These are phyloP conservation scores for Cornus florida DNA, from an alignment of 148 eudicot genomes.

Conservation along the genomic window DNA sequence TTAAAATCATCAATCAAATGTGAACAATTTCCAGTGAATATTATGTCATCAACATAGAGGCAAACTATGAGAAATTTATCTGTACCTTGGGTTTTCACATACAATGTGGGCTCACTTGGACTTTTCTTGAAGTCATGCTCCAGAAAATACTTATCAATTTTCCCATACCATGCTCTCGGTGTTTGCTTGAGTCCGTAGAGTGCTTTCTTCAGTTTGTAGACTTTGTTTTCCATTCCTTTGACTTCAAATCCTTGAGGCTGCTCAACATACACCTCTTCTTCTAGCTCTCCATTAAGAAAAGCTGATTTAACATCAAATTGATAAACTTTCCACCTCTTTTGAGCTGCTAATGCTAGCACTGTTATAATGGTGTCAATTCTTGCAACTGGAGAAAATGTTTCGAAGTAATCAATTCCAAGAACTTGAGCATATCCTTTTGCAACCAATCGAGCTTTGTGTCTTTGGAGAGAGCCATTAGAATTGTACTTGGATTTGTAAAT, in stretches of 20 bases:
- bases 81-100: constrained; percentile 11
- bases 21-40: not conserved
- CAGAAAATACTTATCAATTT: not conserved
- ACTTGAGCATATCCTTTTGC: not conserved
- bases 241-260: too few species aligned
- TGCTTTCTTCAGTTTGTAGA: not conserved
- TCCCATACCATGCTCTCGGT: not conserved
- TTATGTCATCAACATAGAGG: constrained; percentile 25
- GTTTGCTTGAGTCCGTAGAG: constrained; percentile 1
- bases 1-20: too few species aligned
- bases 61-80: constrained; percentile 17
- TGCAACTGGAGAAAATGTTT: constrained; percentile 2
- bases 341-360: constrained; percentile 2
- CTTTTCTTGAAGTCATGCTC: not conserved
- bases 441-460: not conserved
- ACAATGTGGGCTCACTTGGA: not conserved
- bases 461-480: too few species aligned
- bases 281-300: constrained; percentile 9
- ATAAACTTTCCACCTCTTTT: not conserved
- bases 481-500: too few species aligned
- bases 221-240: too few species aligned
- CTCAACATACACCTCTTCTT: not conserved
- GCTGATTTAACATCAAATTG: constrained; percentile 2
- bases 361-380: not conserved
- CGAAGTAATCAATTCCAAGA: not conserved